Conservation (phyloP, 2,329 filamentous ascomycete genomes). For the Penicillium olsonii region DNA sequence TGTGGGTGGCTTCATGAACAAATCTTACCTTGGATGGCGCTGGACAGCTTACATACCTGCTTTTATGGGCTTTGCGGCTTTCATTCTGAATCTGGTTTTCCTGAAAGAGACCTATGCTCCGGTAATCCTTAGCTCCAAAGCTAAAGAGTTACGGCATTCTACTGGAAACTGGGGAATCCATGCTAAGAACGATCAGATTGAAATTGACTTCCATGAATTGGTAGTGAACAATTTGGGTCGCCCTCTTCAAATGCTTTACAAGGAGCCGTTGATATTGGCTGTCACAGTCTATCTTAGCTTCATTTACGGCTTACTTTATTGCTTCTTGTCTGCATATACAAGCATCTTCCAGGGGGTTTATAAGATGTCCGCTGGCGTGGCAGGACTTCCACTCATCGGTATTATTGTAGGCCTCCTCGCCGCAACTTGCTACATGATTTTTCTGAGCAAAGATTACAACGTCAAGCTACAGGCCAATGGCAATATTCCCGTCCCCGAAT, state of each 20-base stretch:
- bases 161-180: neutral
- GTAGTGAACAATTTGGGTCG: too few relatives aligned
- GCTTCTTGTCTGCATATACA: too few relatives aligned
- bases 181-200: too few relatives aligned
- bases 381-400: neutral
- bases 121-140: neutral
- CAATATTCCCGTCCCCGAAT: neutral
- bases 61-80: slow-evolving; percentile 39
- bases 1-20: slow-evolving; percentile 42
- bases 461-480: neutral
- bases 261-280: too few relatives aligned
- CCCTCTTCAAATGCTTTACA: too few relatives aligned
- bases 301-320: too few relatives aligned
- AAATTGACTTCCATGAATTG: too few relatives aligned
- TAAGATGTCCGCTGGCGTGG: too few relatives aligned
- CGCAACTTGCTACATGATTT: too few relatives aligned
- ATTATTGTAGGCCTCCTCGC: neutral
- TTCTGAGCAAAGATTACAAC: too few relatives aligned
- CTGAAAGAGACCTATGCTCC: neutral
- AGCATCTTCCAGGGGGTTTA: too few relatives aligned
- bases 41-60: slow-evolving; percentile 47
- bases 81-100: neutral
- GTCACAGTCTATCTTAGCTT: too few relatives aligned
- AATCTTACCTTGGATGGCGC: slow-evolving; percentile 26
- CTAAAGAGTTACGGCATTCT: neutral